Conservation (phyloP, 1,139 yeast species). For the Saccharomyces pastorianus region DNA sequence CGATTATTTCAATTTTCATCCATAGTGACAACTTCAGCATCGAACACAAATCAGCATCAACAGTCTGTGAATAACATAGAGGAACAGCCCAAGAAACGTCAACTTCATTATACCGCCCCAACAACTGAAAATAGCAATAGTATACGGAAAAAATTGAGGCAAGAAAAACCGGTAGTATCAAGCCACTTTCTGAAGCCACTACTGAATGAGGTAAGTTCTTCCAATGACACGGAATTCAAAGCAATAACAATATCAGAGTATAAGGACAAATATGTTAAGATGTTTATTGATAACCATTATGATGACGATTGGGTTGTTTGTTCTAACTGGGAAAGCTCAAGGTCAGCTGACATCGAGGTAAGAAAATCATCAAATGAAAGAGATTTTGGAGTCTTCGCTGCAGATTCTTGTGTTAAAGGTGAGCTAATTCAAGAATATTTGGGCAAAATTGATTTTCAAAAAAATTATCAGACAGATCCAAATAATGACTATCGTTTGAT, state of each 20-base stretch:
- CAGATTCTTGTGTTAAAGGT: slow-evolving; percentile 37
- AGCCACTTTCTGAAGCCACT: slow-evolving; percentile 8
- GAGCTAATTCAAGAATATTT: slow-evolving; percentile 54
- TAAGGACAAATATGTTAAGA: slow-evolving; percentile 33
- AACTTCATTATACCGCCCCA: background rate
- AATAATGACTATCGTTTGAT: slow-evolving; percentile 67
- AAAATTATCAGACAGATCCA: slow-evolving; percentile 53
- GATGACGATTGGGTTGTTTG: slow-evolving; percentile 28
- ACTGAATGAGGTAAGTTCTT: slow-evolving; percentile 32
- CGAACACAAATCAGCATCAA: background rate
- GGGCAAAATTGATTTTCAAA: slow-evolving; percentile 65
- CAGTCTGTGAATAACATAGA: background rate
- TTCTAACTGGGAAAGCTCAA: background rate
- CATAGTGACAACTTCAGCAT: background rate
- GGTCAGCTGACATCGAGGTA: slow-evolving; percentile 10
- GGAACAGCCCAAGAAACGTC: background rate
- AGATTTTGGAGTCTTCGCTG: slow-evolving; percentile 49
- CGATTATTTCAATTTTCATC: slow-evolving; percentile 2
- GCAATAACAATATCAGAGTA: slow-evolving; percentile 42
- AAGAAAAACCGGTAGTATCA: slow-evolving; percentile 1
- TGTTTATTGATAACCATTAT: slow-evolving; percentile 26
- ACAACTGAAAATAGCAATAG: background rate
- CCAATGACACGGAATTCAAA: slow-evolving; percentile 45
- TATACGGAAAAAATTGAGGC: background rate
- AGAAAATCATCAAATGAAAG: slow-evolving; percentile 33